phyloP scores from a whole-genome alignment of 495 filamentous ascomycete genomes.

The Gamarada debralockiae region DNA sequence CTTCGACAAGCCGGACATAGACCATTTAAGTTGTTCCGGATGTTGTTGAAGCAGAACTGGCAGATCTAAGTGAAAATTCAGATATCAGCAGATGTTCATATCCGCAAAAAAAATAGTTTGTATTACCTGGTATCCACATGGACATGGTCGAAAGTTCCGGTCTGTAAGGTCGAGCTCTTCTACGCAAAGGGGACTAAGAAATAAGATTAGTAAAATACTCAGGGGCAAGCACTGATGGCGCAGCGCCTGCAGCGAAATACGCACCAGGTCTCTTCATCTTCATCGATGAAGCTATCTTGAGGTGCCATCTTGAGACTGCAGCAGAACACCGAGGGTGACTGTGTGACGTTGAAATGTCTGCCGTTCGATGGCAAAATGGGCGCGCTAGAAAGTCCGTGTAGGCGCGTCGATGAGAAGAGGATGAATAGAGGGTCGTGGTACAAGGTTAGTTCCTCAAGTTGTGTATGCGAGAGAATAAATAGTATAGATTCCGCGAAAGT shows the following conservation, averaged over 20 bases:
- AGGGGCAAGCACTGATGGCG: neutral
- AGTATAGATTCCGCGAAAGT: too few species aligned
- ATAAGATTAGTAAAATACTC: neutral
- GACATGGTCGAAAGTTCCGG: conserved; percentile 95
- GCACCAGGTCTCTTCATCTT: conserved; percentile 91
- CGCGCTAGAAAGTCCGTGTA: neutral
- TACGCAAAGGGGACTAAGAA: conserved; percentile 83
- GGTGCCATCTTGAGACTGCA: conserved; percentile 30
- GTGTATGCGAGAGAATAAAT: neutral
- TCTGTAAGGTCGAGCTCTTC: conserved; percentile 98
- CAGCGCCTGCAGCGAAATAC: conserved; percentile 22
- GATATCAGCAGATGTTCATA: conserved; percentile 4
- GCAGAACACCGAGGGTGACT: neutral
- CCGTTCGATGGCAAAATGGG: neutral
- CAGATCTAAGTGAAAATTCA: conserved; percentile 65
- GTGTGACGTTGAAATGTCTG: conserved; percentile 10
- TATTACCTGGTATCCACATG: conserved; percentile 93
- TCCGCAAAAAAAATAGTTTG: neutral
- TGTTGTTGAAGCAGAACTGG: conserved; percentile 99
- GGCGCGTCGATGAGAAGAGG: conserved; percentile 6
- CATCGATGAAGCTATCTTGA: conserved; percentile 97
- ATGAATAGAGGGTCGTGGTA: neutral
- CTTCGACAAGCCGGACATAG: conserved; percentile 94
- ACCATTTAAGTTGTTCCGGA: conserved; percentile 92
- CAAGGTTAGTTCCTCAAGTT: neutral